Evolutionary conservation across 2,329 filamentous ascomycete species (phyloP), one percentile per base, ranked within the genome.

Genomic region (Hansfordia pulvinata): DNA sequence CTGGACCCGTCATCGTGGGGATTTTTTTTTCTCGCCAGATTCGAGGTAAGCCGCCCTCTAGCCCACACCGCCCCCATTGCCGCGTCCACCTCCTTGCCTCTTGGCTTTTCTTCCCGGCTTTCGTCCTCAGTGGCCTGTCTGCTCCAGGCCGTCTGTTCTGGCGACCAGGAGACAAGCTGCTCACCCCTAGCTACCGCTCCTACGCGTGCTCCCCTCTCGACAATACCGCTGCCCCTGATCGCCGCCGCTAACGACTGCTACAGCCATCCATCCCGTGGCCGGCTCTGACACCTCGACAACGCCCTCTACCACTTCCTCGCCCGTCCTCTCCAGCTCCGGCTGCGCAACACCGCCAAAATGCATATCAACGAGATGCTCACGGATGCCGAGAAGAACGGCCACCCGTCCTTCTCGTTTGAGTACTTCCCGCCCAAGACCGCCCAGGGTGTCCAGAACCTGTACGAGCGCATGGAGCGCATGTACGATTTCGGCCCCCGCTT

Each of bases 401-500:
- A 79, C 45, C 79, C 86, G 31, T 90, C 85, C 49, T 94, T 94
- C 65, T 98, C 90, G 33, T 98, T 98, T 62, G 90, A 98, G 56
- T 98, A 93, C 66, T 98, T 98, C 58, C 90, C 90, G 27, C 90
- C 90, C 20, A 98, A 98, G 63, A 98, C 90, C 6, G 80, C 83
- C 8, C 83, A 90, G 59, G 90, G 90, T 66, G 88, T 98, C 9
- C 90, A 98, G 60, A 98, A 98, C 54, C 76, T 98, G 31, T 98
- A 98, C 65, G 90, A 98, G 44, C 83, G 90, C 42, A 96, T 98
- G 82, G 90, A 98, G 58, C 85, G 86, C 57, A 98, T 98, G 90
- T 85, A 93, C 56, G 73, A 78, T 45, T 72, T 92, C 36, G 90
- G 85, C 2, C 90, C 88, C 36, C 79, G 86, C 46, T 98, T 98